Conservation (phyloP, 345 rosid genomes). For the Erysimum cheiranthoides region DNA sequence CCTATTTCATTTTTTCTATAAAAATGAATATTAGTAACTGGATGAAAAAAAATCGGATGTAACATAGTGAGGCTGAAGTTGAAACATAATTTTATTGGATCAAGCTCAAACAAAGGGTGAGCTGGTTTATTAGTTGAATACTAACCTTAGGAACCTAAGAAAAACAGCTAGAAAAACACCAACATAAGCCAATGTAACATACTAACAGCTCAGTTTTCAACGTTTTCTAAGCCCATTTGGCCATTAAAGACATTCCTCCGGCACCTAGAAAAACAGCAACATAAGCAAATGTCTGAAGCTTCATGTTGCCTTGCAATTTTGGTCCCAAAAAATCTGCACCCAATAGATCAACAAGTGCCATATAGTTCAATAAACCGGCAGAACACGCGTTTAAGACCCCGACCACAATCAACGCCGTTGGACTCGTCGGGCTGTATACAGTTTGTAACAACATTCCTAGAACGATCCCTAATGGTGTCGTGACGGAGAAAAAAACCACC, state of each 20-base stretch:
- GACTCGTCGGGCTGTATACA: conserved; percentile 44
- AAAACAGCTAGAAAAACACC: too few species aligned
- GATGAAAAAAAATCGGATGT: too few species aligned
- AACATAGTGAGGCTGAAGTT: too few species aligned
- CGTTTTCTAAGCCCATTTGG: conserved; percentile 49
- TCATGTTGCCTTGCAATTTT: too few species aligned
- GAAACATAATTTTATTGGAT: conserved; percentile 31
- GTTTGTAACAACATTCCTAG: conserved; percentile 51
- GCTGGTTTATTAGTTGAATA: too few species aligned
- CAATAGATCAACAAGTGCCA: too few species aligned
- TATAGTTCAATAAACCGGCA: conserved; percentile 51
- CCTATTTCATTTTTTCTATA: too few species aligned
- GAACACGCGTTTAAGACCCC: conserved; percentile 50
- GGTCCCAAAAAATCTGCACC: too few species aligned
- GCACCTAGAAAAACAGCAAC: too few species aligned
- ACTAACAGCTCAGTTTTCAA: neutral
- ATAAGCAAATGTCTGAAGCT: too few species aligned
- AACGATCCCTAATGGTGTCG: conserved; percentile 54
- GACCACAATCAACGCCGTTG: conserved; percentile 52
- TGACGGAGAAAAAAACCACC: conserved; percentile 53
- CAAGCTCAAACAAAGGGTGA: neutral
- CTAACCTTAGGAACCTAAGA: neutral
- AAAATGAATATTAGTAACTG: too few species aligned
- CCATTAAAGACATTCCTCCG: conserved; percentile 52
- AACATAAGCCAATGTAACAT: too few species aligned